phyloP scores from a whole-genome alignment of 768 basidiomycete species.

The Crepidotus variabilis region DNA sequence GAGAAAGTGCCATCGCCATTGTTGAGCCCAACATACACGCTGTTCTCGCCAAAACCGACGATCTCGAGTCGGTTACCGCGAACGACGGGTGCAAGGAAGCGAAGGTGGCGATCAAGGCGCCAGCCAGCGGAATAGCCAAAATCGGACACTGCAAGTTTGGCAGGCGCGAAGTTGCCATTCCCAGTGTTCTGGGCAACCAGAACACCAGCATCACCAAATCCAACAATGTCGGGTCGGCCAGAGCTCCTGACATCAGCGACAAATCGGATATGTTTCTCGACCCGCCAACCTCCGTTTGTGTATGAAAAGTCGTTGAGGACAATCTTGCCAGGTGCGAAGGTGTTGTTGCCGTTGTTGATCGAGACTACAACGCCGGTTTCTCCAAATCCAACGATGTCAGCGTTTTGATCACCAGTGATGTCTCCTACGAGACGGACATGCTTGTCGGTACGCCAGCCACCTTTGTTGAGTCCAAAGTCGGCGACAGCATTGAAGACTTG shows the following conservation, averaged over 20 bases:
- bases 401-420: constrained; percentile 9
- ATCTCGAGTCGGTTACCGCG: neutral
- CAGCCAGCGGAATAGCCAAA: constrained; percentile 8
- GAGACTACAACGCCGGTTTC: constrained; percentile 9
- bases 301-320: constrained; percentile 8
- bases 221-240: constrained; percentile 13
- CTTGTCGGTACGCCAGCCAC: constrained; percentile 11
- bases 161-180: constrained; percentile 2
- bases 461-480: constrained; percentile 9
- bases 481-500: neutral
- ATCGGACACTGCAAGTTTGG: constrained; percentile 3
- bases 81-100: constrained; percentile 3
- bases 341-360: constrained; percentile 13
- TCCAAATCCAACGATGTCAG: constrained; percentile 15
- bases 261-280: constrained; percentile 13
- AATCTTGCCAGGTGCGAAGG: constrained; percentile 5
- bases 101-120: constrained; percentile 4
- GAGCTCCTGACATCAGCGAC: constrained; percentile 9
- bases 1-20: neutral
- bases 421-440: constrained; percentile 15
- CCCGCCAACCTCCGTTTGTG: constrained; percentile 7
- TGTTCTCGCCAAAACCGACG: constrained; percentile 3
- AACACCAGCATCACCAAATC: constrained; percentile 10
- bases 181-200: constrained; percentile 11
- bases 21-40: neutral